Conservation (phyloP, 2,329 filamentous ascomycete species). For the Lasiodiplodia theobromae region DNA sequence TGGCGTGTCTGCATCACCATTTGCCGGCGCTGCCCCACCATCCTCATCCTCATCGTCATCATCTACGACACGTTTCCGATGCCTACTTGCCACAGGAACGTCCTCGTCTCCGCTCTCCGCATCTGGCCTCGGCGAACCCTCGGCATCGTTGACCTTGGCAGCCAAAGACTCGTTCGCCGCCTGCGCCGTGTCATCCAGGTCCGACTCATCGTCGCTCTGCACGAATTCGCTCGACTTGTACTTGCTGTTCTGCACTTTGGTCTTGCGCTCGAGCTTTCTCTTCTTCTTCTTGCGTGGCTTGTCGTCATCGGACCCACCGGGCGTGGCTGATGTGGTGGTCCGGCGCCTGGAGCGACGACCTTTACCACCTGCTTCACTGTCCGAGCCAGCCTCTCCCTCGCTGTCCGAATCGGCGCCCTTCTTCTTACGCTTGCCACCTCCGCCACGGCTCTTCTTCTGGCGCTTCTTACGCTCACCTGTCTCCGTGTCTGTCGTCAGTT, state of each 20-base stretch:
- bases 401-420: constrained; percentile 59
- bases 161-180: constrained; percentile 29
- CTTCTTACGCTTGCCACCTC: constrained; percentile 65
- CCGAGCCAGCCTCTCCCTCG: constrained; percentile 51
- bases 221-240: constrained; percentile 88
- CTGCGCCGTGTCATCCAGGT: constrained; percentile 13
- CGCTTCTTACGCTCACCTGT: constrained; percentile 86
- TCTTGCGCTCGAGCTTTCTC: constrained; percentile 65
- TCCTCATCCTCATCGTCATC: constrained; percentile 33
- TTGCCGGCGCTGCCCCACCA: constrained; percentile 12
- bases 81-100: constrained; percentile 20
- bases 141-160: constrained; percentile 33
- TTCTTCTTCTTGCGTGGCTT: constrained; percentile 67
- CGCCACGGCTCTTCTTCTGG: constrained; percentile 54
- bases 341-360: constrained; percentile 45
- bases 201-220: constrained; percentile 70
- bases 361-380: constrained; percentile 45
- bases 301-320: constrained; percentile 62
- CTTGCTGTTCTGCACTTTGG: constrained; percentile 59
- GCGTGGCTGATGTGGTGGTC: constrained; percentile 45
- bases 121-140: constrained; percentile 36
- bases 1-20: constrained; percentile 26
- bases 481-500: constrained; percentile 65
- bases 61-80: constrained; percentile 31
- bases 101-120: constrained; percentile 28